phyloP scores from a whole-genome alignment of 345 rosid genomes.

The Ceriops decandra region DNA sequence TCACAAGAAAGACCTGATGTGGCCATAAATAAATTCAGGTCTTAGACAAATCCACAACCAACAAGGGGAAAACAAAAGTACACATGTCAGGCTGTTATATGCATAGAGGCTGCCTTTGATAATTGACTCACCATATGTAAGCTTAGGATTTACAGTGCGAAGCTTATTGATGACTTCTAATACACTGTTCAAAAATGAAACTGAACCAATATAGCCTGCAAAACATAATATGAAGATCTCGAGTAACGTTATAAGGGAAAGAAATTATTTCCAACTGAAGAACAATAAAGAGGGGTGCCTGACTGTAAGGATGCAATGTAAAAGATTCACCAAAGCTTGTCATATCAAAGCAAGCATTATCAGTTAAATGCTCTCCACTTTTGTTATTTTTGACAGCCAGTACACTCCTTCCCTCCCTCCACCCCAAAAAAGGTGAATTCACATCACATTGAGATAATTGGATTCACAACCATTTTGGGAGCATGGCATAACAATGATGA shows the following conservation, averaged over 20 bases:
- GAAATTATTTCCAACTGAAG: no score
- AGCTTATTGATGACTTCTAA: constrained; percentile 80
- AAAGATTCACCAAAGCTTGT: no score
- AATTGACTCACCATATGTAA: constrained; percentile 66
- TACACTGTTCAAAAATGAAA: constrained; percentile 70
- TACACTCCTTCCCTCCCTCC: no score
- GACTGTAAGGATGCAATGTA: no score
- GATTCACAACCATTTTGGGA: no score
- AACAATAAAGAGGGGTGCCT: no score
- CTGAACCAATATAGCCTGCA: constrained; percentile 97
- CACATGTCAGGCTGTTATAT: background rate
- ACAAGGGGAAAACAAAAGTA: background rate
- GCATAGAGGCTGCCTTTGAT: background rate
- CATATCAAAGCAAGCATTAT: no score
- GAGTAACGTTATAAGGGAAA: background rate
- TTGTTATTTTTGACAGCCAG: no score
- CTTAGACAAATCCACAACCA: background rate
- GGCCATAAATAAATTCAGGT: background rate
- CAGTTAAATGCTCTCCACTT: no score
- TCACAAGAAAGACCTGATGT: background rate
- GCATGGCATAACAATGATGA: no score
- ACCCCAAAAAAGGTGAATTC: no score
- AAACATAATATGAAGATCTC: constrained; percentile 16
- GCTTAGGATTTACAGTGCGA: constrained; percentile 77
- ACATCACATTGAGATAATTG: no score